Conservation (phyloP, 129 eudicot genomes). For the Tagetes erecta region DNA sequence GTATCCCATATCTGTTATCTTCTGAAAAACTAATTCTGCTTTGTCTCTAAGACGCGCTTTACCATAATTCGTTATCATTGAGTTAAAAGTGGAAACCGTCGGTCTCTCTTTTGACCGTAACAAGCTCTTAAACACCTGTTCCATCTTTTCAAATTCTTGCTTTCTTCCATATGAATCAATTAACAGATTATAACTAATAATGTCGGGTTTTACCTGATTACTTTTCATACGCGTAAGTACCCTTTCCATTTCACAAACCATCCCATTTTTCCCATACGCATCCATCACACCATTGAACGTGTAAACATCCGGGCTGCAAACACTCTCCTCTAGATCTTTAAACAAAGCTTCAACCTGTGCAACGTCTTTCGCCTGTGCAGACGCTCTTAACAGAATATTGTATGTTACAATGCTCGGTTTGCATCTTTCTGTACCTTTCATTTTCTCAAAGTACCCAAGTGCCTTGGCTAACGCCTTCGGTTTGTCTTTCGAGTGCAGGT, state of each 20-base stretch:
- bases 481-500: slow-evolving; percentile 82
- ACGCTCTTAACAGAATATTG: slow-evolving; percentile 87
- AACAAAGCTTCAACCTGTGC: slow-evolving; percentile 66
- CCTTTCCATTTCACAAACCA: slow-evolving; percentile 87
- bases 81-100: slow-evolving; percentile 71
- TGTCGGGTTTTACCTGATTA: slow-evolving; percentile 69
- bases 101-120: slow-evolving; percentile 75
- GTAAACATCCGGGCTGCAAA: slow-evolving; percentile 70
- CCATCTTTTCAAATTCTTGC: slow-evolving; percentile 95
- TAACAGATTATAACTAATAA: slow-evolving; percentile 70
- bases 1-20: slow-evolving; percentile 66
- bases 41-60: slow-evolving; percentile 88
- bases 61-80: slow-evolving; percentile 87
- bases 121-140: slow-evolving; percentile 85
- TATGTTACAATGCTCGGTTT: slow-evolving; percentile 80
- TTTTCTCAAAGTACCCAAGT: slow-evolving; percentile 76
- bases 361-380: slow-evolving; percentile 72
- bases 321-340: slow-evolving; percentile 77
- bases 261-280: slow-evolving; percentile 90
- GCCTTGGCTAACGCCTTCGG: slow-evolving; percentile 76
- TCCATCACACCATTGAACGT: slow-evolving; percentile 94
- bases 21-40: slow-evolving; percentile 61
- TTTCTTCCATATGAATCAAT: slow-evolving; percentile 91
- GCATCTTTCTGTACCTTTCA: slow-evolving; percentile 85
- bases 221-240: slow-evolving; percentile 77